Evolutionary conservation across 768 basidiomycete genomes (phyloP).

Genomic region (Trametes villosa): DNA sequence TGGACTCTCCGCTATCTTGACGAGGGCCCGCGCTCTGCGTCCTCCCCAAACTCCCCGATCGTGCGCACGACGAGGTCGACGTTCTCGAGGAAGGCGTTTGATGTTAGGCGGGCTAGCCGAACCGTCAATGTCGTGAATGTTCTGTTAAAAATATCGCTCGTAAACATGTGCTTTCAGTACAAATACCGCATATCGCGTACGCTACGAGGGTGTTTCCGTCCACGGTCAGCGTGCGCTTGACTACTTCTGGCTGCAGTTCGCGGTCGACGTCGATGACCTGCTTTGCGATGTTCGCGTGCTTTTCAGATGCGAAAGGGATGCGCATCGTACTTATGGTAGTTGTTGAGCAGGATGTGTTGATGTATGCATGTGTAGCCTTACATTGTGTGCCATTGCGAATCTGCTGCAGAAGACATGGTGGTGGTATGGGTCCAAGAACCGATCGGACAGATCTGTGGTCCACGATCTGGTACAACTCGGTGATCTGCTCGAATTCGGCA

Average conservation of each 20-base stretch:
- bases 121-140: conserved; percentile 80
- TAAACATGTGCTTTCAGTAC: not conserved
- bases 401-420: conserved; percentile 30
- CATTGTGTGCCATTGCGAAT: conserved; percentile 57
- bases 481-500: not conserved
- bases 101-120: conserved; percentile 79
- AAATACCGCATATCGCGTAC: conserved; percentile 51
- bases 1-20: conserved; percentile 10
- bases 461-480: not conserved
- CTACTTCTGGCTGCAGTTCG: conserved; percentile 81
- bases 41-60: conserved; percentile 77
- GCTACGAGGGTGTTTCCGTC: conserved; percentile 73
- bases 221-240: conserved; percentile 70
- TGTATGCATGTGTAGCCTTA: conserved; percentile 35
- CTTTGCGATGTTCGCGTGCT: conserved; percentile 82
- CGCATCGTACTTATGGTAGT: conserved; percentile 56
- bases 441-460: not conserved
- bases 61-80: conserved; percentile 85
- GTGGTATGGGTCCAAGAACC: conserved; percentile 15
- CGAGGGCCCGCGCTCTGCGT: conserved; percentile 45
- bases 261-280: conserved; percentile 85
- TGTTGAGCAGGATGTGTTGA: not conserved
- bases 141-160: conserved; percentile 41
- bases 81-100: conserved; percentile 90
- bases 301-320: conserved; percentile 74